Conservation (phyloP, 305 asterid genomes). For the Solanum hybrid region DNA sequence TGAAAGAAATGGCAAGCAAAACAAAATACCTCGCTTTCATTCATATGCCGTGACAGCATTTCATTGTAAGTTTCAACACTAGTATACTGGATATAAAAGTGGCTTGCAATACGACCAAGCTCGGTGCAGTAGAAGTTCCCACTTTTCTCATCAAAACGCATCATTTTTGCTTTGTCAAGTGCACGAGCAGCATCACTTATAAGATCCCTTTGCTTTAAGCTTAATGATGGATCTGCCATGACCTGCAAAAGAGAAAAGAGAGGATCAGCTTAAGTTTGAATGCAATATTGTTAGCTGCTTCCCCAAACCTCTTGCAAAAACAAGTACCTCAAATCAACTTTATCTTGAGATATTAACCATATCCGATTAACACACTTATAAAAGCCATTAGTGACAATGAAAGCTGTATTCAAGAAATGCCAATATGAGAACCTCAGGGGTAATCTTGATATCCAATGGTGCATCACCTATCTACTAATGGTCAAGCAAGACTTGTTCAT, state of each 20-base stretch:
- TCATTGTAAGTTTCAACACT: constrained; percentile 97
- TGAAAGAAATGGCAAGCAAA: neutral
- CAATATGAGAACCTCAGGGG: neutral
- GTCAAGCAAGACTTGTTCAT: constrained; percentile 3
- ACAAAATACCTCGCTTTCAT: constrained; percentile 70
- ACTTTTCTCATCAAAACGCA: constrained; percentile 99
- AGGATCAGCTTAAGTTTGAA: neutral
- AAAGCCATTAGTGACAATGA: neutral
- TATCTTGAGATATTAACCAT: neutral
- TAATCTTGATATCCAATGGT: neutral
- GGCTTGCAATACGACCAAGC: constrained; percentile 99
- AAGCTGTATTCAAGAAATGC: neutral
- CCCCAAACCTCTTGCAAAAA: neutral
- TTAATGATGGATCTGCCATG: constrained; percentile 82
- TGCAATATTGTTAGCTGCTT: neutral
- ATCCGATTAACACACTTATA: neutral
- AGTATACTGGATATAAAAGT: constrained; percentile 92
- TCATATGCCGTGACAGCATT: constrained; percentile 88
- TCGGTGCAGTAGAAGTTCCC: constrained; percentile 97
- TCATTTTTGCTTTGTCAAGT: constrained; percentile 98
- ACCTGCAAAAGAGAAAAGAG: constrained; percentile 43
- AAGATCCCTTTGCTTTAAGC: constrained; percentile 88
- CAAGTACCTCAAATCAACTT: neutral
- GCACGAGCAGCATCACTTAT: constrained; percentile 94
- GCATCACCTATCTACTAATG: neutral